A percentile compares a stretch with the other conserved stretches of the same genome.
phyloP scores from a whole-genome alignment of 2,329 filamentous ascomycete genomes.

The Aspergillus sp. region DNA sequence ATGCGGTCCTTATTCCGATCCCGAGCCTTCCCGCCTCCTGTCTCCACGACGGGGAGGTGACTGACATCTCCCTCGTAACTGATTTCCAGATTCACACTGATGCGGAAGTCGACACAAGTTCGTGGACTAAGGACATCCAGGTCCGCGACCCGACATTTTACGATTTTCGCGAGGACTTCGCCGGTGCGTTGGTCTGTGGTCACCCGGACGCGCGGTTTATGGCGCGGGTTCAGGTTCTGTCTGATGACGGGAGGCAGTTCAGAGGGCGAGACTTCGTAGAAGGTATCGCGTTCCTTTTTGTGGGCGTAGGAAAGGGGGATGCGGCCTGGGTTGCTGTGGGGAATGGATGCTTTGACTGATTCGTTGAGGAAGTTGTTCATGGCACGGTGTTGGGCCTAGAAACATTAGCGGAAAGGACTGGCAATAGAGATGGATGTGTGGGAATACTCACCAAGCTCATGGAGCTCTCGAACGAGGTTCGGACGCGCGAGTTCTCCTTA shows the following conservation, averaged over 20 bases:
- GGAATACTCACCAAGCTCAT: constrained; percentile 69
- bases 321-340: constrained; percentile 27
- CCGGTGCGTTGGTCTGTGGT: constrained; percentile 67
- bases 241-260: constrained; percentile 58
- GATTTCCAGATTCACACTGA: constrained; percentile 94
- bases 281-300: constrained; percentile 71
- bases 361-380: constrained; percentile 83
- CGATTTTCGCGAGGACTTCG: constrained; percentile 68
- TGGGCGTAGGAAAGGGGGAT: constrained; percentile 65
- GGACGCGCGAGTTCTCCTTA: constrained; percentile 43
- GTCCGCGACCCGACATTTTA: constrained; percentile 83
- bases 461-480: constrained; percentile 68
- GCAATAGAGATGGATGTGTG: neutral
- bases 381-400: constrained; percentile 65
- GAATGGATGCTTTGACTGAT: constrained; percentile 46
- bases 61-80: constrained; percentile 64
- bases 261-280: constrained; percentile 63
- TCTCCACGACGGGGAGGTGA: constrained; percentile 40
- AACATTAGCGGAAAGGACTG: neutral
- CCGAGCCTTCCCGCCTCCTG: constrained; percentile 28
- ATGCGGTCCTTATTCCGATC: constrained; percentile 82
- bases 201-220: constrained; percentile 60
- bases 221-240: constrained; percentile 50
- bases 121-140: constrained; percentile 77
- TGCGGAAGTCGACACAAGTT: constrained; percentile 75